Conservation (phyloP, 441 rosid species). For the Breynia disticha region DNA sequence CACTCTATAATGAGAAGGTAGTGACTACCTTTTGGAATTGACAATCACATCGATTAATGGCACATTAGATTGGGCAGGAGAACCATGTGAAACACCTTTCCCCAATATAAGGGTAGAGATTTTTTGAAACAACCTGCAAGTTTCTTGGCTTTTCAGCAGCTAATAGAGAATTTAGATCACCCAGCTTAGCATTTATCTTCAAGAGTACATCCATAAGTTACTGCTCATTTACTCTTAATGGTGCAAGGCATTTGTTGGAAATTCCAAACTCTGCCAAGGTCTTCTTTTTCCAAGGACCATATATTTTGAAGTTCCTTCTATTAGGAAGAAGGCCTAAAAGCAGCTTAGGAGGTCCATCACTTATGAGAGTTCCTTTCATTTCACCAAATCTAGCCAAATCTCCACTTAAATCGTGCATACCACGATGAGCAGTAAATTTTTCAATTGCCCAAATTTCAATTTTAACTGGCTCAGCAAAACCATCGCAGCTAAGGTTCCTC, state of each 20-base stretch:
- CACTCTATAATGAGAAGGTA: too few species aligned
- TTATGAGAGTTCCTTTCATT: slow-evolving; percentile 45
- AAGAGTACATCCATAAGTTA: slow-evolving; percentile 58
- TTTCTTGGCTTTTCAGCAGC: slow-evolving; percentile 45
- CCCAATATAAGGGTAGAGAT: slow-evolving; percentile 63
- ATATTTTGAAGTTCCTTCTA: slow-evolving; percentile 56
- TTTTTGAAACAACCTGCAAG: slow-evolving; percentile 52
- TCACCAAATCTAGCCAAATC: slow-evolving; percentile 43
- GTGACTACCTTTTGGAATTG: too few species aligned
- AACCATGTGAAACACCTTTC: slow-evolving; percentile 79
- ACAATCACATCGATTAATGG: slow-evolving; percentile 80
- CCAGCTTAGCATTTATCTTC: slow-evolving; percentile 82
- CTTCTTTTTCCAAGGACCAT: slow-evolving; percentile 75
- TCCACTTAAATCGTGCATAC: slow-evolving; percentile 31
- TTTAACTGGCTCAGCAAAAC: slow-evolving; percentile 42
- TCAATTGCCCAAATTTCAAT: slow-evolving; percentile 58
- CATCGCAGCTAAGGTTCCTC: slow-evolving; percentile 73
- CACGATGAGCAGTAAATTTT: slow-evolving; percentile 67
- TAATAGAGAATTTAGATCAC: slow-evolving; percentile 60
- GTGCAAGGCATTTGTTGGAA: slow-evolving; percentile 68
- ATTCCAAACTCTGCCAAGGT: slow-evolving; percentile 56
- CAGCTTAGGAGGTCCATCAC: slow-evolving; percentile 51
- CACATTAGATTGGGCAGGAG: slow-evolving; percentile 56
- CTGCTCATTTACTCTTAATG: slow-evolving; percentile 44
- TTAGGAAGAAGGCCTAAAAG: slow-evolving; percentile 63